phyloP scores from a whole-genome alignment of 768 basidiomycete species.

The Phaffia tasmanica region DNA sequence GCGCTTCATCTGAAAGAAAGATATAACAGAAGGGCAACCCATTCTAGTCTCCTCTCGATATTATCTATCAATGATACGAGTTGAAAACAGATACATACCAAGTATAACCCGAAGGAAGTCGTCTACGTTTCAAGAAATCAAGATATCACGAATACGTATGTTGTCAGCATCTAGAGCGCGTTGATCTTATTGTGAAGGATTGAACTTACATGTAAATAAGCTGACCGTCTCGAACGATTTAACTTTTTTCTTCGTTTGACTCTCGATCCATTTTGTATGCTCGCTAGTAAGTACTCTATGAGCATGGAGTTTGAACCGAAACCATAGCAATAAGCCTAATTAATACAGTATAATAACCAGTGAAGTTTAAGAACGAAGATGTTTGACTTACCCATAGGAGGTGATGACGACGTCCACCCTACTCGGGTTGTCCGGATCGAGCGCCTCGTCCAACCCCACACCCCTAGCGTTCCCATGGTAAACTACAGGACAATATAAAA shows the following conservation, averaged over 20 bases:
- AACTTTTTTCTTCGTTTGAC: constrained; percentile 9
- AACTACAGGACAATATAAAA: constrained; percentile 2
- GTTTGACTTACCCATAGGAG: background rate
- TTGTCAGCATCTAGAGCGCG: too few relatives aligned
- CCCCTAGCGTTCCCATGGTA: constrained; percentile 7
- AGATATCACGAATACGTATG: background rate
- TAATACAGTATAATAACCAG: background rate
- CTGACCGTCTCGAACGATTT: background rate
- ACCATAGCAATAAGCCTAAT: background rate
- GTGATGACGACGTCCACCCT: constrained; percentile 20
- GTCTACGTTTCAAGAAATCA: constrained; percentile 41
- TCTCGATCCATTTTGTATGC: constrained; percentile 10
- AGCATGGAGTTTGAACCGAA: background rate
- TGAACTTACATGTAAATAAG: constrained; percentile 14
- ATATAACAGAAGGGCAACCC: constrained; percentile 28
- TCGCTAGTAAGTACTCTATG: constrained; percentile 15
- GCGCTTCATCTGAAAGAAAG: constrained; percentile 62
- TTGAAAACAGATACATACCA: constrained; percentile 8
- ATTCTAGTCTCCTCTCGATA: background rate
- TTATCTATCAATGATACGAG: constrained; percentile 23
- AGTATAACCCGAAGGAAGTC: constrained; percentile 72
- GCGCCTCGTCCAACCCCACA: background rate
- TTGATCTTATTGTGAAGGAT: background rate
- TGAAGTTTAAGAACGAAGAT: too few relatives aligned
- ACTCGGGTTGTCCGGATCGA: constrained; percentile 21